Conservation (phyloP, 768 basidiomycete genomes). For the Mrakia frigida region DNA sequence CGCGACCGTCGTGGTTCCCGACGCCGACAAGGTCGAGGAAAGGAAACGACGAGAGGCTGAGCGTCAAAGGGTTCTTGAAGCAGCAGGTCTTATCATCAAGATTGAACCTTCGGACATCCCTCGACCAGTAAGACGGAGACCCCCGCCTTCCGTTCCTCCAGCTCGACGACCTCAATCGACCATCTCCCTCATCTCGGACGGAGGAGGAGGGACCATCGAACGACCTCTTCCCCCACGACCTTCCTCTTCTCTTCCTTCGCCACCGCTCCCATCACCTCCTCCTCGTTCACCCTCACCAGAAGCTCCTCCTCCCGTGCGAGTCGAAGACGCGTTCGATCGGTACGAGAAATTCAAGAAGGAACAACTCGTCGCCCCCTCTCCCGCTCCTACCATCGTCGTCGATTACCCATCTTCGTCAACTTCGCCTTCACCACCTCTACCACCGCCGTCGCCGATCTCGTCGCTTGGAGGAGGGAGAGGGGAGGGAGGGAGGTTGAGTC, state of each 20-base stretch:
- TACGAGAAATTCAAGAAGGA: slow-evolving; percentile 65
- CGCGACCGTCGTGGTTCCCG: slow-evolving; percentile 40
- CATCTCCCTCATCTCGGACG: neutral
- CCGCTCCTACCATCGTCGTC: slow-evolving; percentile 24
- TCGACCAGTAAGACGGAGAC: slow-evolving; percentile 36
- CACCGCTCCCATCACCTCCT: neutral
- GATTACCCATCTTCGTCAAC: neutral
- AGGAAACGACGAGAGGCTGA: slow-evolving; percentile 65
- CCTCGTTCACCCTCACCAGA: slow-evolving; percentile 31
- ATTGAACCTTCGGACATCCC: slow-evolving; percentile 22
- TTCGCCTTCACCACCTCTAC: neutral
- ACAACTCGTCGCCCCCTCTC: slow-evolving; percentile 45
- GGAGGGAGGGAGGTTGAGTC: slow-evolving; percentile 14
- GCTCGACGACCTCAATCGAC: slow-evolving; percentile 23
- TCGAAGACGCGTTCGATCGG: slow-evolving; percentile 82
- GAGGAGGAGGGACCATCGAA: slow-evolving; percentile 13
- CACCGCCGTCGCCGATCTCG: slow-evolving; percentile 9
- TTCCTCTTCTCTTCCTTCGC: neutral
- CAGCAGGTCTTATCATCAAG: slow-evolving; percentile 71
- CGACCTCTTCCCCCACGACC: neutral
- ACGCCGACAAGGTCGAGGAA: slow-evolving; percentile 48
- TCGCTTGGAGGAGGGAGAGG: neutral
- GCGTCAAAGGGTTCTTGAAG: slow-evolving; percentile 74
- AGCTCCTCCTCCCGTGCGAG: neutral
- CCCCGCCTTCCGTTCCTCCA: slow-evolving; percentile 39